phyloP scores from a whole-genome alignment of 129 eudicot species.

The Calendula officinalis region DNA sequence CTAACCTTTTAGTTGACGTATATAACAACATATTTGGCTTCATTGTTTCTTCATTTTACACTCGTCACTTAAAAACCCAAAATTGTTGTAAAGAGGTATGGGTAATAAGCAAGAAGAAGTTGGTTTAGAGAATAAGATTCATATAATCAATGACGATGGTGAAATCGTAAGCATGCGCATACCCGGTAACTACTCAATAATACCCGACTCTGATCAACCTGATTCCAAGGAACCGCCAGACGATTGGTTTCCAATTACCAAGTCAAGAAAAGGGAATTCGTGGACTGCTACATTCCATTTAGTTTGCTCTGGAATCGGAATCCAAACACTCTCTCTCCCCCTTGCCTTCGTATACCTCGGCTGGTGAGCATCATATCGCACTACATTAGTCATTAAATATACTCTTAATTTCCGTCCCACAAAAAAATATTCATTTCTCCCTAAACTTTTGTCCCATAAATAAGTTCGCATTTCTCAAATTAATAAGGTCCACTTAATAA shows the following conservation, averaged over 20 bases:
- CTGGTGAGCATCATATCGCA: constrained; percentile 37
- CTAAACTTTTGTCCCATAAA: too few species aligned
- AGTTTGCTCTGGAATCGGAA: constrained; percentile 56
- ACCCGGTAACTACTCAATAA: background rate
- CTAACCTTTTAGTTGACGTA: too few species aligned
- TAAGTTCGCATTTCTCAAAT: too few species aligned
- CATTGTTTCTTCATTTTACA: too few species aligned
- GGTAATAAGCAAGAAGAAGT: background rate
- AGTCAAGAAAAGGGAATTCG: constrained; percentile 45
- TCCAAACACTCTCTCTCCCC: constrained; percentile 51
- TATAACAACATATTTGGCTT: too few species aligned
- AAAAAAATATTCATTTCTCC: too few species aligned
- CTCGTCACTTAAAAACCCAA: too few species aligned
- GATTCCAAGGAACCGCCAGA: constrained; percentile 26
- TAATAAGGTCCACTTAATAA: too few species aligned
- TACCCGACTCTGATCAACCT: background rate
- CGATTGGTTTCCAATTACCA: constrained; percentile 62
- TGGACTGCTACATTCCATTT: constrained; percentile 37
- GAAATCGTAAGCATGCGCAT: background rate
- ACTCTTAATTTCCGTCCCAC: too few species aligned
- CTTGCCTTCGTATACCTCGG: constrained; percentile 51
- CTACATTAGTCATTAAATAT: background rate
- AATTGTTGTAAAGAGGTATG: background rate
- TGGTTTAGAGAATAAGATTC: background rate
- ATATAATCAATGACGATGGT: background rate